Percentiles rank a stretch among this genome's conserved stretches.
Evolutionary conservation across 2,329 filamentous ascomycete genomes (phyloP).

Genomic region (Talaromyces albobiverticillius): DNA sequence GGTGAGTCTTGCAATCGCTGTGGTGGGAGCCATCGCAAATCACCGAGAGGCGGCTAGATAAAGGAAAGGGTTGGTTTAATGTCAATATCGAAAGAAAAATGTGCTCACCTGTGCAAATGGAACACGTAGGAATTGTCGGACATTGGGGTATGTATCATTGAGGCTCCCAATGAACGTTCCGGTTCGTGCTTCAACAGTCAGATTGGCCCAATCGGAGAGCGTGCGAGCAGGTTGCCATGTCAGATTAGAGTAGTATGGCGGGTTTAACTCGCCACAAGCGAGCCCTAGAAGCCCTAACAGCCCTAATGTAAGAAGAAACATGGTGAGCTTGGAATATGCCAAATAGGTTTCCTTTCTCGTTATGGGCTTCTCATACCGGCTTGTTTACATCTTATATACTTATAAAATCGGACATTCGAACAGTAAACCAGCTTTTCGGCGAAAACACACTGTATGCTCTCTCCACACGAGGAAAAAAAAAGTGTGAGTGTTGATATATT

Average conservation of each 20-base stretch:
- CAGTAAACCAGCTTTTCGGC: too few relatives aligned
- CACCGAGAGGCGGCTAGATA: constrained; percentile 24
- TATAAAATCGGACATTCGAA: too few relatives aligned
- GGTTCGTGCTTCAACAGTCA: constrained; percentile 16
- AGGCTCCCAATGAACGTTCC: constrained; percentile 30
- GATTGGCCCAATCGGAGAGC: constrained; percentile 19
- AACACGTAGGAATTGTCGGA: constrained; percentile 37
- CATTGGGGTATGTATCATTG: constrained; percentile 31
- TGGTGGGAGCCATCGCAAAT: constrained; percentile 32
- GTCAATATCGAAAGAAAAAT: neutral
- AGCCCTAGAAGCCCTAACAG: neutral
- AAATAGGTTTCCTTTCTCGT: too few relatives aligned
- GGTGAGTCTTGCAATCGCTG: constrained; percentile 15
- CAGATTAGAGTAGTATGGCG: constrained; percentile 19
- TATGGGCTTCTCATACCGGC: too few relatives aligned
- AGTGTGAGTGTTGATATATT: too few relatives aligned
- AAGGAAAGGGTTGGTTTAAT: neutral
- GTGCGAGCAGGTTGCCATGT: constrained; percentile 18
- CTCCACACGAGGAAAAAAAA: too few relatives aligned
- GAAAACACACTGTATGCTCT: too few relatives aligned
- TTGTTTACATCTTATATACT: too few relatives aligned
- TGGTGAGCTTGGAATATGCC: too few relatives aligned
- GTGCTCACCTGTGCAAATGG: constrained; percentile 31
- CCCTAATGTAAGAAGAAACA: neutral
- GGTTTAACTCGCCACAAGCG: neutral